Base-by-base conservation (phyloP, 2,329 filamentous ascomycete genomes). In the Fusarium sp. region DNA sequence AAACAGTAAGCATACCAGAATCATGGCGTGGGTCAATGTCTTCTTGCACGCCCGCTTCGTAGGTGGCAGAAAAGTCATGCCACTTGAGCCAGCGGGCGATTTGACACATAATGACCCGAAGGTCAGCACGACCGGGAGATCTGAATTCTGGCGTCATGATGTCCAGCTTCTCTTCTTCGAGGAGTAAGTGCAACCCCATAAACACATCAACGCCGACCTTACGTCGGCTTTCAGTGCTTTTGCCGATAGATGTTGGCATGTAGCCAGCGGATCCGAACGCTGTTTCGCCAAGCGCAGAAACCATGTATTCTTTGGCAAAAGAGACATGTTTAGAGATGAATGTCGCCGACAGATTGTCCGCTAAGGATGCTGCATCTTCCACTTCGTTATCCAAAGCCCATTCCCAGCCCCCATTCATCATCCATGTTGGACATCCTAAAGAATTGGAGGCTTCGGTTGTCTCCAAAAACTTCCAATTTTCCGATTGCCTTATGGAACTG, bases 121-220 rank as follows among this genome's bases (percentile, higher is more conserved):
- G 73, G 47, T 86, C 83, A 11, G 79, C 76, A 26, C 81, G 79
- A 0, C 83, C 81, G 0, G 82, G 80, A 5, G 82, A 82, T 3
- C 73, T 68, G 39, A 80, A 79, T 50, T 84, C 83, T 0, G 83
- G 79, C 0, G 79, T 78, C 65, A 84, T 82, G 6, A 90, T 86
- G 63, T 92, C 88, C 3, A 99, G 85, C 75, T 97, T 98, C 65
- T 92, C 86, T 76, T 99, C 96, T 77, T 99, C 95, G 0, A 92
- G 86, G n/a, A 97, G 82, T 5, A 98, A 83, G 79, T 99, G 96
- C 14, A 99, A 82, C 1, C 88, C 91, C 67, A 96, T 82, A 37
- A 95, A 86, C 51, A 92, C 84, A 73, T 92, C 87, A 75, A 90
- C 81, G 33, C 91, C 84, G 55, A 89, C 80, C 74, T 84, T 89